Base-by-base conservation (phyloP, 306 rosid species). In the Trichosanthes truncata region DNA sequence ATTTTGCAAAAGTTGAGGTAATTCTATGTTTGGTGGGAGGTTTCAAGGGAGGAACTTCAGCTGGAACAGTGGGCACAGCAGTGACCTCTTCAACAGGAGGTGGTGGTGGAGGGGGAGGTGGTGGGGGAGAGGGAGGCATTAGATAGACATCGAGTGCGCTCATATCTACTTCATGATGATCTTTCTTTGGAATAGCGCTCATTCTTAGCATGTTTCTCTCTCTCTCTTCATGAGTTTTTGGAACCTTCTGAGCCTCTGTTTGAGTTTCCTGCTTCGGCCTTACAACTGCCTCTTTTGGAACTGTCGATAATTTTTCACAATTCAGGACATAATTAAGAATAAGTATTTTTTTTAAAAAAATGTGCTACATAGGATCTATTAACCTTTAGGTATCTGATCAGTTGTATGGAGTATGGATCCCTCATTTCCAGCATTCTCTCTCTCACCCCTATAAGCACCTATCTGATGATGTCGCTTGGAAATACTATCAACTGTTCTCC, bases 401-500 rank as follows among this genome's bases (percentile, higher is more conserved):
- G 81, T 83, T 78, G 94, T 84, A 78, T 63, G 94, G 73, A 69
- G 83, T 77, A 82, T 75, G 83, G 87, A 67, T 49, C 85, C 88
- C 60, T 81, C 73, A 80, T 86, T 85, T 84, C 84, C 73, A 33
- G 82, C 83, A 81, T 83, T 88, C 77, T 86, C 89, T 83, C 90
- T 83, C 82, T 90, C 93, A 2, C 89, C 89, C 65, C 84, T 88
- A 85, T 85, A 88, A 43, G 96, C 87, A 80, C 88, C 93, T 81
- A 86, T 86, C 82, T 76, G 91, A 79, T 85, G 96, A 56, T 21
- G 74, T 59, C 35, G 84, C 84, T 82, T 92, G 83, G 94, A 88
- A 79, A 67, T 80, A 82, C 86, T 83, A 41, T 84, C 91, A 81
- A 41, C 82, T 46, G 48, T 68, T 85, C 89, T 89, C 82, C 48